A percentile compares a stretch with the other conserved stretches of the same genome.
These are phyloP conservation scores for Fraxinus nigra DNA, from an alignment of 305 asterid species.

Conservation along the genomic window DNA sequence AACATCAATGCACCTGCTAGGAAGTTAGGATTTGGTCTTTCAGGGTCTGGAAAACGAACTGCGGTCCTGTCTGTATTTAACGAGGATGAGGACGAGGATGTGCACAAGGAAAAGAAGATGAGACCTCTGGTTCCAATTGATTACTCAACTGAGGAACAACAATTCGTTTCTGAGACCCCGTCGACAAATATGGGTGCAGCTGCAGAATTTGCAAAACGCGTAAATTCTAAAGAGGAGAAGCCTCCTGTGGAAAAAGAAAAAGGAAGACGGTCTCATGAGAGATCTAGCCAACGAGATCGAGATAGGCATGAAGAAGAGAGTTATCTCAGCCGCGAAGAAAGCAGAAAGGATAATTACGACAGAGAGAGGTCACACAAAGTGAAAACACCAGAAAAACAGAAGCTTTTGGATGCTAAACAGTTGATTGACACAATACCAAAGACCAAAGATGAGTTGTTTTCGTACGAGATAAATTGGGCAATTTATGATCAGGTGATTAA, in stretches of 20 bases:
- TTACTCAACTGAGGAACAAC: slow-evolving; percentile 85
- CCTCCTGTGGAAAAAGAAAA: slow-evolving; percentile 63
- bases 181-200: slow-evolving; percentile 58
- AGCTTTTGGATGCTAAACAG: slow-evolving; percentile 92
- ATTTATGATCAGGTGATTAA: slow-evolving; percentile 78
- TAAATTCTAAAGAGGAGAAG: slow-evolving; percentile 68
- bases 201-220: slow-evolving; percentile 65
- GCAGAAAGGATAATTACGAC: slow-evolving; percentile 55
- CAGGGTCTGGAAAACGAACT: slow-evolving; percentile 82
- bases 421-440: slow-evolving; percentile 94
- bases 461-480: slow-evolving; percentile 85
- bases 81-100: slow-evolving; percentile 92
- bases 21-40: slow-evolving; percentile 92
- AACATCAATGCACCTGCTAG: slow-evolving; percentile 58
- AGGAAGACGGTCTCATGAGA: slow-evolving; percentile 70
- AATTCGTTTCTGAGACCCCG: slow-evolving; percentile 55
- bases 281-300: slow-evolving; percentile 73
- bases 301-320: slow-evolving; percentile 61
- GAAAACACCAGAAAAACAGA: slow-evolving; percentile 70
- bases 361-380: slow-evolving; percentile 58
- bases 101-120: slow-evolving; percentile 95
- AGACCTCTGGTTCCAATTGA: slow-evolving; percentile 98
- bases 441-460: slow-evolving; percentile 93
- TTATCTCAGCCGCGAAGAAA: slow-evolving; percentile 50
- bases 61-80: slow-evolving; percentile 87